Percentiles rank a stretch among this genome's conserved stretches.
These are phyloP conservation scores for Talinum fruticosum DNA, from an alignment of 148 eudicot species.

Conservation along the genomic window DNA sequence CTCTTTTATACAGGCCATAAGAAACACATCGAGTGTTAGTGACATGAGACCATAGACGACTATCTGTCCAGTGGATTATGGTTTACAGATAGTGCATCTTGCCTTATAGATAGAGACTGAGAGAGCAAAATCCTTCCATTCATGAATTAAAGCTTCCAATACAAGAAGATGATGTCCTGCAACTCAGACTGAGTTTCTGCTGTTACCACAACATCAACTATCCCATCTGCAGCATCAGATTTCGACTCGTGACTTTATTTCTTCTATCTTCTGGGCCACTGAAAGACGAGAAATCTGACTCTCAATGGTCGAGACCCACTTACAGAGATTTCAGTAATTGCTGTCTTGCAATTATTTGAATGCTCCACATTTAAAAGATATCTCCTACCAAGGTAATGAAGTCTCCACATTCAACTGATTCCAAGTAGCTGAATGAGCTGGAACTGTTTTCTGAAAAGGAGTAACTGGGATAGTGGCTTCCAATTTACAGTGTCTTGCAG, in stretches of 20 bases:
- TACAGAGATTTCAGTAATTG: background rate
- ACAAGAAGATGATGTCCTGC: background rate
- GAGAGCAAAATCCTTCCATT: background rate
- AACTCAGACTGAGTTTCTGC: background rate
- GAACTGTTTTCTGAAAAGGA: background rate
- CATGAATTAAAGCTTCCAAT: background rate
- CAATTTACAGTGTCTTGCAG: background rate
- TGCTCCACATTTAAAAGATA: background rate
- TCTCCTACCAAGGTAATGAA: background rate
- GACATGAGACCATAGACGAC: background rate
- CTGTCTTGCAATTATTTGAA: background rate
- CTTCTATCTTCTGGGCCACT: background rate
- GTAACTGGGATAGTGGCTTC: background rate
- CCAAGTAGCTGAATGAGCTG: background rate
- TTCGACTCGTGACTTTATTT: background rate
- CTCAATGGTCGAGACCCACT: background rate
- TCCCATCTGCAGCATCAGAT: background rate
- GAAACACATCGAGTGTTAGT: background rate
- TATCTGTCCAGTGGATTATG: background rate
- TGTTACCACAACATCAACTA: background rate
- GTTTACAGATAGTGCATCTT: background rate
- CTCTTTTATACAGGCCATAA: background rate
- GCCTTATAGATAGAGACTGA: background rate
- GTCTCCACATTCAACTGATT: background rate
- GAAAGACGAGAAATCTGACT: background rate